Conservation (phyloP, 2,329 filamentous ascomycete genomes). For the Penicillium janthinellum region DNA sequence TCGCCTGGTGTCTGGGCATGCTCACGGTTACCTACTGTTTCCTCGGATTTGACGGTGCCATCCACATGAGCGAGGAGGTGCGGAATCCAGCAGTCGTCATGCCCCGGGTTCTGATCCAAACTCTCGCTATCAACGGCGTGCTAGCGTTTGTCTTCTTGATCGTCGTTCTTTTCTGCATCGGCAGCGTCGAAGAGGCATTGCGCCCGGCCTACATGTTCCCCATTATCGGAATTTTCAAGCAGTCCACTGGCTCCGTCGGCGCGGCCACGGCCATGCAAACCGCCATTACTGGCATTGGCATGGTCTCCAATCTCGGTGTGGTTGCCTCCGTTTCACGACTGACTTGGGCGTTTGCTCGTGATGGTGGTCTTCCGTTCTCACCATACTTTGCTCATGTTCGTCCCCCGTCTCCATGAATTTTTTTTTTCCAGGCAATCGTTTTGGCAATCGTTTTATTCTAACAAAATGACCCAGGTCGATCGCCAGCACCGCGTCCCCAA, state of each 20-base stretch:
- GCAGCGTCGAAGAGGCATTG: slow-evolving; percentile 38
- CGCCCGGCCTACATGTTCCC: slow-evolving; percentile 38
- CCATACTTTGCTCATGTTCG: slow-evolving; percentile 23
- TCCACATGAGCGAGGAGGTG: slow-evolving; percentile 54
- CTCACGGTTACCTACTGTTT: slow-evolving; percentile 34
- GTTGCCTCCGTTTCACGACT: slow-evolving; percentile 53
- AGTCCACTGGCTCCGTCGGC: slow-evolving; percentile 43
- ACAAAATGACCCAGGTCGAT: slow-evolving; percentile 29
- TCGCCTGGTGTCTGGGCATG: slow-evolving; percentile 51
- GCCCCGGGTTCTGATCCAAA: slow-evolving; percentile 50
- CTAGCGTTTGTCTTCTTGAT: slow-evolving; percentile 47
- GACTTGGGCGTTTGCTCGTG: slow-evolving; percentile 54
- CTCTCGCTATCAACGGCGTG: slow-evolving; percentile 46
- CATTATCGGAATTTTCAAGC: slow-evolving; percentile 48
- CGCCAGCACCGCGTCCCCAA: slow-evolving; percentile 37
- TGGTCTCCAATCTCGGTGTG: slow-evolving; percentile 45
- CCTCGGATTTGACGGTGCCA: slow-evolving; percentile 48
- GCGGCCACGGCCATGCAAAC: slow-evolving; percentile 47
- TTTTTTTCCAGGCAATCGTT: too few species aligned
- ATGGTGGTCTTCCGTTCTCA: slow-evolving; percentile 47
- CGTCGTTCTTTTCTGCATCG: slow-evolving; percentile 50
- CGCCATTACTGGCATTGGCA: slow-evolving; percentile 41
- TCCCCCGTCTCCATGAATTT: neutral
- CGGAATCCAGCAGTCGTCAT: slow-evolving; percentile 50
- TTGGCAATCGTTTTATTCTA: neutral